A percentile compares a stretch with the other conserved stretches of the same genome.
phyloP scores from a whole-genome alignment of 257 asterid genomes.

The Solanum pinnatisectum region DNA sequence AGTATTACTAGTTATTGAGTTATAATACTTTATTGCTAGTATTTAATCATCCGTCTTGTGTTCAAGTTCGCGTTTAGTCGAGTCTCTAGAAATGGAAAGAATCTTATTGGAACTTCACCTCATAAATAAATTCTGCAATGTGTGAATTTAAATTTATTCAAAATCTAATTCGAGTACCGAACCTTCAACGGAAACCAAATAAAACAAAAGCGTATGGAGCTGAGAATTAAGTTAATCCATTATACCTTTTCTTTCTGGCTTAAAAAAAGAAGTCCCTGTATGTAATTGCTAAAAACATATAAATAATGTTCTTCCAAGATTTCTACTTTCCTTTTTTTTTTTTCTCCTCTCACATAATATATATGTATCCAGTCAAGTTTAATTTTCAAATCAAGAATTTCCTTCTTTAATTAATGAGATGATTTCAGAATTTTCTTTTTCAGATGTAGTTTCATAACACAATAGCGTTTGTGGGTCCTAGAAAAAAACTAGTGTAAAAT shows the following conservation, averaged over 20 bases:
- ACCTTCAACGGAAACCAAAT: not conserved
- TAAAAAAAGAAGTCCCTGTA: not conserved
- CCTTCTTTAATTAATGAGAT: not conserved
- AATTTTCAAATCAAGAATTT: not conserved
- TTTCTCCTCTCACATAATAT: not conserved
- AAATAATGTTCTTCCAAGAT: not conserved
- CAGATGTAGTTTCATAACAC: not conserved
- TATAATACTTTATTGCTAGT: not conserved
- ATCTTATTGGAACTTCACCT: not conserved
- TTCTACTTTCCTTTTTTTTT: not conserved
- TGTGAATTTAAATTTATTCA: too few relatives aligned
- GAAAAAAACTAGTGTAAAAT: not conserved
- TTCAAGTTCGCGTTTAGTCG: too few relatives aligned
- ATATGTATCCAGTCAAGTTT: not conserved
- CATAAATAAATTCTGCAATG: too few relatives aligned
- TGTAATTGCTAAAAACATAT: not conserved
- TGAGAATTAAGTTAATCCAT: not conserved
- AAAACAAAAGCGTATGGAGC: not conserved
- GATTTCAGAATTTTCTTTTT: not conserved
- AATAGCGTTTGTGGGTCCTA: not conserved
- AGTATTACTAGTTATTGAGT: too few relatives aligned
- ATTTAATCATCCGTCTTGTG: not conserved
- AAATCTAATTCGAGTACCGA: too few relatives aligned
- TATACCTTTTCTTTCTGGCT: not conserved
- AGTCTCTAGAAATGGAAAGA: not conserved